Percentiles rank a stretch among this genome's conserved stretches.
phyloP scores from a whole-genome alignment of 371 early-diverging fungal genomes.

The Mortierella sp. region DNA sequence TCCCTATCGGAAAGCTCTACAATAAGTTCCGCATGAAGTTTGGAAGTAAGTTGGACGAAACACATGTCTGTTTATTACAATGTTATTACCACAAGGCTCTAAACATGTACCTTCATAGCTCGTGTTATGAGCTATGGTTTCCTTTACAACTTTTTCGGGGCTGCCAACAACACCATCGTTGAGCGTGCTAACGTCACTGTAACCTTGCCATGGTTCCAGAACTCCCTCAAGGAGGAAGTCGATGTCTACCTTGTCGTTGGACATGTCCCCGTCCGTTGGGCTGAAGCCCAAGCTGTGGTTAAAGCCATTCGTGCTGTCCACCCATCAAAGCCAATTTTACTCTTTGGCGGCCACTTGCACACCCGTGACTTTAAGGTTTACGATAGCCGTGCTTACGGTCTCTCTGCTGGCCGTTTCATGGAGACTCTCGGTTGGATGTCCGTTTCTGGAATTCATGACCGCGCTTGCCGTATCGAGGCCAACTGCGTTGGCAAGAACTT shows the following conservation, averaged over 20 bases:
- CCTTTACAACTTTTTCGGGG: conserved; percentile 64
- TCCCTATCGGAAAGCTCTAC: conserved; percentile 66
- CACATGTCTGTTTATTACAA: neutral
- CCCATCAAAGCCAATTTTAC: conserved; percentile 66
- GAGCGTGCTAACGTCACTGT: conserved; percentile 63
- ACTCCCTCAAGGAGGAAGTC: conserved; percentile 61
- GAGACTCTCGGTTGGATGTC: conserved; percentile 74
- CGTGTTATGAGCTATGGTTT: conserved; percentile 70
- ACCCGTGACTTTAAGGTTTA: conserved; percentile 67
- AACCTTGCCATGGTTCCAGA: conserved; percentile 67
- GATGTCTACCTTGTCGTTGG: conserved; percentile 69
- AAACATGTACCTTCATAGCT: conserved; percentile 1
- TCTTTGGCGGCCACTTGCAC: conserved; percentile 74
- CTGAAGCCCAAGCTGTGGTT: conserved; percentile 62
- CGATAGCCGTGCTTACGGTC: conserved; percentile 66
- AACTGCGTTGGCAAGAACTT: conserved; percentile 58
- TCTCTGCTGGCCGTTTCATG: conserved; percentile 70
- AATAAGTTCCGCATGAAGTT: conserved; percentile 67
- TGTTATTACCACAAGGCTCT: no score
- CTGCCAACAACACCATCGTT: conserved; percentile 60
- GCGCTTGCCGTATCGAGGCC: conserved; percentile 31
- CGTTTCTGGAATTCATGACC: conserved; percentile 43
- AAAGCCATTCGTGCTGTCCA: conserved; percentile 65
- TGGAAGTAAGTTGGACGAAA: conserved; percentile 60
- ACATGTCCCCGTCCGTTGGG: conserved; percentile 65